Conservation (phyloP, 2,329 filamentous ascomycete species). For the Immersiporthe knoxdaviesiana region DNA sequence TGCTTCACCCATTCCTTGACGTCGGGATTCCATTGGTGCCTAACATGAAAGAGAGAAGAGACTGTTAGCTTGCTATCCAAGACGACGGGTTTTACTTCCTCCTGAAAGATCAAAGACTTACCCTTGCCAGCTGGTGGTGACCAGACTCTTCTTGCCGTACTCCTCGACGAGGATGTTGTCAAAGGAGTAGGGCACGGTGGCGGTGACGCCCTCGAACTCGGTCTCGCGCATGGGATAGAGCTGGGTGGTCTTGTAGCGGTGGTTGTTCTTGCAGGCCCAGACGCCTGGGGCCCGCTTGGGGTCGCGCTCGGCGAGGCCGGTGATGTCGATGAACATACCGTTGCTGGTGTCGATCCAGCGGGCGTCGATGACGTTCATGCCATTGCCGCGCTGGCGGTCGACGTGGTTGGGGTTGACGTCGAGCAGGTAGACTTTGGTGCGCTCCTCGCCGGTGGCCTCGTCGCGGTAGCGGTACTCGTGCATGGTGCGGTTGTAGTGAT, state of each 20-base stretch:
- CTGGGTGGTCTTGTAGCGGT: conserved; percentile 71
- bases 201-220: conserved; percentile 73
- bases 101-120: conserved; percentile 42
- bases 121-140: conserved; percentile 64
- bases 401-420: conserved; percentile 75
- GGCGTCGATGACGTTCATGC: conserved; percentile 80
- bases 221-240: conserved; percentile 76
- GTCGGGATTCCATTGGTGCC: conserved; percentile 63
- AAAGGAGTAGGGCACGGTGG: conserved; percentile 70
- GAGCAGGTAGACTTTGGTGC: conserved; percentile 64
- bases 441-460: conserved; percentile 44
- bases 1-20: conserved; percentile 62
- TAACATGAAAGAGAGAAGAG: conserved; percentile 40
- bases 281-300: conserved; percentile 61
- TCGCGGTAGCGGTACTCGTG: conserved; percentile 57
- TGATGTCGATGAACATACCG: conserved; percentile 84
- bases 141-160: conserved; percentile 65
- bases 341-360: conserved; percentile 79
- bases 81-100: background rate
- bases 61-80: conserved; percentile 29
- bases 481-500: conserved; percentile 69
- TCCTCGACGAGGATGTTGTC: conserved; percentile 68
- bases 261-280: conserved; percentile 81
- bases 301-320: conserved; percentile 71
- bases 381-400: conserved; percentile 65